phyloP scores from a whole-genome alignment of 1,139 yeast species.

The Candida glucosophila region DNA sequence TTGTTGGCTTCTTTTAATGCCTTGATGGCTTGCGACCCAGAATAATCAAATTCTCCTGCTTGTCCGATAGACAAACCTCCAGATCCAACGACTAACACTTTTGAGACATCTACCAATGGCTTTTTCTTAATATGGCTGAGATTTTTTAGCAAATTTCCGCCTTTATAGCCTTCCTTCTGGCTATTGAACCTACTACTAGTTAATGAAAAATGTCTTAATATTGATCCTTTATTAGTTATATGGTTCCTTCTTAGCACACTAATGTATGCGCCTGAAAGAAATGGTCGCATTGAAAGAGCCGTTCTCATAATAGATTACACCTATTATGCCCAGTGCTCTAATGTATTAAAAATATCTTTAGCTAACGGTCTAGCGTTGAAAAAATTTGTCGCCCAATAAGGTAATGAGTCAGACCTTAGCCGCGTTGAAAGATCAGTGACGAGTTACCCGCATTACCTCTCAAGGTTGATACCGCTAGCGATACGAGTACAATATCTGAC shows the following conservation, averaged over 20 bases:
- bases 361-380: constrained; percentile 1
- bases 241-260: constrained; percentile 13
- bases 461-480: too few relatives aligned
- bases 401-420: constrained; percentile 29
- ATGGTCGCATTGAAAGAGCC: constrained; percentile 9
- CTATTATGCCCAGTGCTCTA: neutral
- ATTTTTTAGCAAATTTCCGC: constrained; percentile 31
- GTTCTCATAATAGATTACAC: neutral
- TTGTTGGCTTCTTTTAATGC: constrained; percentile 89
- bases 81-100: constrained; percentile 90
- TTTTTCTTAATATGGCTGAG: constrained; percentile 25
- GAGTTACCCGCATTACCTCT: constrained; percentile 14
- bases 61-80: constrained; percentile 98
- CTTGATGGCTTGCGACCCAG: constrained; percentile 96
- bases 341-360: neutral
- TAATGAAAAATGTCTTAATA: neutral
- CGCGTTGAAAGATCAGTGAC: constrained; percentile 29
- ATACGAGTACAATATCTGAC: too few relatives aligned
- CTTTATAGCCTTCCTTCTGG: constrained; percentile 11
- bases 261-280: constrained; percentile 25
- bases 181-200: constrained; percentile 1
- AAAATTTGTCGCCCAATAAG: constrained; percentile 17
- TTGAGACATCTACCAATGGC: constrained; percentile 71
- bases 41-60: constrained; percentile 98
- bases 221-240: neutral